Evolutionary conservation across 2,329 filamentous ascomycete species (phyloP), one percentile per base, ranked within the genome.

Genomic region (Falciphora oryzae): DNA sequence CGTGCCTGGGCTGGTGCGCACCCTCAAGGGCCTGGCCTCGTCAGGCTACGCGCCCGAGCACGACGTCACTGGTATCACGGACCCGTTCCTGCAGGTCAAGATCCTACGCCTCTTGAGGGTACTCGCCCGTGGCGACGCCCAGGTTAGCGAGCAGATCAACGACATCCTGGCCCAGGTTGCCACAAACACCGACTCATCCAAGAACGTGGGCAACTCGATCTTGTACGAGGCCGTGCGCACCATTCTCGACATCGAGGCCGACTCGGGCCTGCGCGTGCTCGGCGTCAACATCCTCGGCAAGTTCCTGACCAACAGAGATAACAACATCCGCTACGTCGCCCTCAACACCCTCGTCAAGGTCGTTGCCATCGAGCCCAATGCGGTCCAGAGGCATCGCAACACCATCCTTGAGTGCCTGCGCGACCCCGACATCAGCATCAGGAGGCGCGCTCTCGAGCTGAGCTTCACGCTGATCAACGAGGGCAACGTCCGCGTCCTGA

Each of bases 401-500:
- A 99, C 95, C 0, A 98, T 99, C 67, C 80, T 99, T 50, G 95
- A 99, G 76, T 99, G 95, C 78, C 79, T 99, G 66, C 86, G 96
- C 68, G 95, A 99, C 74, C 95, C 96, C 1, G 95, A 99, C 79
- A 98, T 99, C 76, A 98, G 94, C 79, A 99, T 99, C 72, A 86
- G 96, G 72, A 85, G 95, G 73, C 87, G 95, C 77, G 95, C 95
- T n/a, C 84, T 99, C 56, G 95, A 99, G 74, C 86, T 99, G 65
- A 98, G 95, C 77, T 99, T 99, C 74, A 99, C 96, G 5, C 82
- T 99, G 63, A 97, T 99, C 78, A 98, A 99, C 75, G 95, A 98
- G 75, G 87, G 89, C 76, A 99, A 99, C 71, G 93, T 99, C 50
- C 89, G 95, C 56, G 91, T 98, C 5, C 83, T 99, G 56, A 95